Evolutionary conservation across 768 basidiomycete genomes (phyloP).

Genomic region (Naganishia vaughanmartiniae): DNA sequence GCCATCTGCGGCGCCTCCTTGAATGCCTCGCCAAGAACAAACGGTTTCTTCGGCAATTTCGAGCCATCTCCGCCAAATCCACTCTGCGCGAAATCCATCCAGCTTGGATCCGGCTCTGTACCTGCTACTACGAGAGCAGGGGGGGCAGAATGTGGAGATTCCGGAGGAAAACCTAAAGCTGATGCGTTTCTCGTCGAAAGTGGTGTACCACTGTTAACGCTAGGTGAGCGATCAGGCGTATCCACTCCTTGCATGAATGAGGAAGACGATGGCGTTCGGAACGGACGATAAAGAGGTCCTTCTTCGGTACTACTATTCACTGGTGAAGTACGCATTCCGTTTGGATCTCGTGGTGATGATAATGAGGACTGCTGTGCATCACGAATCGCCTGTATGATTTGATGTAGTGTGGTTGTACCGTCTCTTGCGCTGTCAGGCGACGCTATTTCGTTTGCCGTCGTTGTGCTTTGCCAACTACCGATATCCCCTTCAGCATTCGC

Average conservation of each 20-base stretch:
- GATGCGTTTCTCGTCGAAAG: background rate
- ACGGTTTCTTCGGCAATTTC: background rate
- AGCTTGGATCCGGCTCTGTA: background rate
- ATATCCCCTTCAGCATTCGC: background rate
- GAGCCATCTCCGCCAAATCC: background rate
- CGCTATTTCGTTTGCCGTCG: background rate
- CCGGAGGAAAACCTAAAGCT: background rate
- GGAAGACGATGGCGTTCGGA: conserved; percentile 17
- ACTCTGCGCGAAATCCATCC: conserved; percentile 15
- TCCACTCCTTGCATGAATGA: conserved; percentile 9
- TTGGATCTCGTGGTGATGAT: background rate
- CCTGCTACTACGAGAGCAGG: background rate
- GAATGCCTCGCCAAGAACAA: conserved; percentile 19
- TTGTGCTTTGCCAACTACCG: background rate
- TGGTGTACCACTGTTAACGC: background rate
- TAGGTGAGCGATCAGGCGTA: background rate
- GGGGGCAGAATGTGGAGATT: background rate
- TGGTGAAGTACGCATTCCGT: background rate
- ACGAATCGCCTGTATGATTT: background rate
- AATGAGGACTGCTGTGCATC: background rate
- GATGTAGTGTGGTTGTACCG: background rate
- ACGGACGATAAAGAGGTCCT: conserved; percentile 4
- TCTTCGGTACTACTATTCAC: background rate
- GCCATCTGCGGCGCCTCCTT: background rate
- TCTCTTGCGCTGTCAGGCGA: background rate